Conservation (phyloP, 2,329 filamentous ascomycete genomes). For the Cytospora mali region DNA sequence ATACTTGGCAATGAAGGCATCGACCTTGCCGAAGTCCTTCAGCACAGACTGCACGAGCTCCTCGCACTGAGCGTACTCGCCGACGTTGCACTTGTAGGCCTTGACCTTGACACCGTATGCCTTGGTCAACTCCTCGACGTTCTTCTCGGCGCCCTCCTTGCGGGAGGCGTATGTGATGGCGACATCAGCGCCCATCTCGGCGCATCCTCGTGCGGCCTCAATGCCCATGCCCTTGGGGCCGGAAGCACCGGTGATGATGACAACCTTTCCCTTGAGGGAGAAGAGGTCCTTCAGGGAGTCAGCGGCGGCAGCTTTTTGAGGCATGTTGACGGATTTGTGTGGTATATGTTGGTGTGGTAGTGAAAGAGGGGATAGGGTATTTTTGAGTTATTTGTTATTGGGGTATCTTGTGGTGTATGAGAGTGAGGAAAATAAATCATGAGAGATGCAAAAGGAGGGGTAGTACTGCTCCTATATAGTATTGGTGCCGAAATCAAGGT, state of each 20-base stretch:
- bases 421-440: background rate
- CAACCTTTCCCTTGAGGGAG: slow-evolving; percentile 70
- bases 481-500: too few species aligned
- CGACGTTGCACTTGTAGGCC: slow-evolving; percentile 62
- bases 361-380: background rate
- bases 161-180: slow-evolving; percentile 71
- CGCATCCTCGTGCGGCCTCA: slow-evolving; percentile 65
- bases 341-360: background rate
- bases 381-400: background rate
- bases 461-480: background rate
- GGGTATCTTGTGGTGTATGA: background rate
- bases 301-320: slow-evolving; percentile 58
- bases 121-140: slow-evolving; percentile 64
- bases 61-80: slow-evolving; percentile 55
- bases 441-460: background rate
- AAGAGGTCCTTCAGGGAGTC: slow-evolving; percentile 65
- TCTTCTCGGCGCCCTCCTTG: slow-evolving; percentile 66
- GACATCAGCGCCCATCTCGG: slow-evolving; percentile 69
- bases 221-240: slow-evolving; percentile 70
- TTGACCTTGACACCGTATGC: slow-evolving; percentile 68
- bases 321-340: slow-evolving; percentile 46
- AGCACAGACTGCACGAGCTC: slow-evolving; percentile 63
- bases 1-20: slow-evolving; percentile 75
- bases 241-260: slow-evolving; percentile 68
- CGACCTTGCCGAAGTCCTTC: slow-evolving; percentile 72